Evolutionary conservation across 1,139 yeast species (phyloP).

Genomic region (Scheffersomyces illinoinensis): DNA sequence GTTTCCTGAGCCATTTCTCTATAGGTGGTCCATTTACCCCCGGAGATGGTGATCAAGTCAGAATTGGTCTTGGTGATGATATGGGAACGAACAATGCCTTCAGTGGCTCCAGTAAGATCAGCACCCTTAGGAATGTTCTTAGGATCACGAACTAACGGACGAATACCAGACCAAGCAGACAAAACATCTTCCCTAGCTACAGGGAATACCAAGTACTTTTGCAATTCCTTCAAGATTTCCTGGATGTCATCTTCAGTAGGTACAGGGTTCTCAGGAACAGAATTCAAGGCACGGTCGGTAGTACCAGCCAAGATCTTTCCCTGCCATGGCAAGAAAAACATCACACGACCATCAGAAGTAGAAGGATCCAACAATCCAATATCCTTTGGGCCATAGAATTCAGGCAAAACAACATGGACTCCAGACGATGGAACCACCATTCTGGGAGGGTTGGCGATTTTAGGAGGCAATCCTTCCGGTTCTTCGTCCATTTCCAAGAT

Average conservation of each 20-base stretch:
- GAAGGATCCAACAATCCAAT: constrained; percentile 91
- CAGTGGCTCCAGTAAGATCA: constrained; percentile 54
- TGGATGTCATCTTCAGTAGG: constrained; percentile 90
- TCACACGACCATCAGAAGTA: constrained; percentile 93
- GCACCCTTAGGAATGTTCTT: constrained; percentile 51
- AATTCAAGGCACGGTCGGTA: constrained; percentile 78
- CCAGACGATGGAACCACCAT: constrained; percentile 96
- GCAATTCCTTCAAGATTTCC: constrained; percentile 84
- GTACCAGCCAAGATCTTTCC: constrained; percentile 97
- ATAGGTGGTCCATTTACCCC: constrained; percentile 98
- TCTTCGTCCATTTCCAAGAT: constrained; percentile 85
- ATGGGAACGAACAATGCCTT: constrained; percentile 90
- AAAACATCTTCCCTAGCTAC: constrained; percentile 88
- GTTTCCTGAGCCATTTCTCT: constrained; percentile 98
- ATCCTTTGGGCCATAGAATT: constrained; percentile 84
- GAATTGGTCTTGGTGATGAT: constrained; percentile 69
- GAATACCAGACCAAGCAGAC: constrained; percentile 96
- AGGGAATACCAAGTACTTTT: constrained; percentile 85
- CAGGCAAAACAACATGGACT: constrained; percentile 90
- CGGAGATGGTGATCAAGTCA: constrained; percentile 86
- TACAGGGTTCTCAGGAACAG: constrained; percentile 79
- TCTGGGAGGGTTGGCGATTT: constrained; percentile 48
- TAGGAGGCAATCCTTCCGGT: constrained; percentile 64
- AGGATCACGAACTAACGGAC: constrained; percentile 94
- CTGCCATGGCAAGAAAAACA: constrained; percentile 98